Percentiles rank a stretch among this genome's conserved stretches.
Evolutionary conservation across 202 grass and related monocot genomes (phyloP).

Genomic region (Schoenoplectus triqueter): DNA sequence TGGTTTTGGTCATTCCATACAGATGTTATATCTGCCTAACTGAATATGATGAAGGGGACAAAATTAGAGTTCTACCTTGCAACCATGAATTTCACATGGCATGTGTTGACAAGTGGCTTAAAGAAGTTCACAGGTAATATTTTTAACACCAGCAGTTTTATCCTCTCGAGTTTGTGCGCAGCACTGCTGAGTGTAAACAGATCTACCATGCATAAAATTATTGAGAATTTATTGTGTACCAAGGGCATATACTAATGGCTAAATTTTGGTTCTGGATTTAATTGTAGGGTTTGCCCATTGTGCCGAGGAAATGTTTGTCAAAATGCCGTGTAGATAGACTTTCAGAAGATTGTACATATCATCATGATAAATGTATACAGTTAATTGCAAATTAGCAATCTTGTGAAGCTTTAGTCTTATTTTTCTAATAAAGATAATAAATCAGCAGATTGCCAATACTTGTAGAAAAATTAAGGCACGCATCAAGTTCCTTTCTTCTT

Average conservation of each 20-base stretch:
- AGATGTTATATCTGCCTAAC: slow-evolving; percentile 96
- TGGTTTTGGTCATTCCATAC: slow-evolving; percentile 22
- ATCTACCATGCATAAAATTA: background rate
- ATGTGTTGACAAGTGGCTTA: slow-evolving; percentile 98
- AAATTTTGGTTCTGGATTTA: slow-evolving; percentile 32
- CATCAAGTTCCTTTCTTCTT: too few species aligned
- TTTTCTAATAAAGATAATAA: background rate
- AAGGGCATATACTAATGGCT: background rate
- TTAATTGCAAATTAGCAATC: slow-evolving; percentile 32
- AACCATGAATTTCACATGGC: slow-evolving; percentile 85
- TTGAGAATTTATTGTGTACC: background rate
- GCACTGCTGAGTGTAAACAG: background rate
- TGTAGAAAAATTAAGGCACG: background rate
- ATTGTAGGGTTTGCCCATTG: slow-evolving; percentile 76
- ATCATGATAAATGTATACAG: slow-evolving; percentile 32
- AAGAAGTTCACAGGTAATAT: slow-evolving; percentile 92
- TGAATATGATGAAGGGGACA: slow-evolving; percentile 88
- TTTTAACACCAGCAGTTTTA: background rate
- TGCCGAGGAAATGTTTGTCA: slow-evolving; percentile 83
- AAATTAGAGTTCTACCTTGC: slow-evolving; percentile 89
- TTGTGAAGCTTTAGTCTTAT: background rate
- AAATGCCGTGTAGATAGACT: slow-evolving; percentile 41
- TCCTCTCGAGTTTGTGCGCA: background rate
- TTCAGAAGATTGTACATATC: slow-evolving; percentile 20
- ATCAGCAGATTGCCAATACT: background rate